Evolutionary conservation across 768 basidiomycete species (phyloP).

Genomic region (Psilocybe cyanescens): DNA sequence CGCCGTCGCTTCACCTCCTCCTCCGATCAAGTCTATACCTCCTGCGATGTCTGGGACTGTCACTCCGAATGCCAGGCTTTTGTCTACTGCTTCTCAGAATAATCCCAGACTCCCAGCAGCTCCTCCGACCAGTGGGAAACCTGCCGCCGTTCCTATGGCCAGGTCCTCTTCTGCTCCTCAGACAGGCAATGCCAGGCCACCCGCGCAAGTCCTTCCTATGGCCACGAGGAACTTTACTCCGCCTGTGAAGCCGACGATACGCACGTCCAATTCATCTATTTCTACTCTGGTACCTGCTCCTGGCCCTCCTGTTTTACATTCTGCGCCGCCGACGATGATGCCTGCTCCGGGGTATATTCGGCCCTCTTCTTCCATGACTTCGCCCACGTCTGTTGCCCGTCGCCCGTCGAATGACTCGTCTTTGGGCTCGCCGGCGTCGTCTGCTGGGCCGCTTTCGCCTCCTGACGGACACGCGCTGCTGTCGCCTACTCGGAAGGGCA

Average conservation of each 20-base stretch:
- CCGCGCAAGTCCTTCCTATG: conserved; percentile 14
- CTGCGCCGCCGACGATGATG: conserved; percentile 3
- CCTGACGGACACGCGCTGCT: conserved; percentile 38
- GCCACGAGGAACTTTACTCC: background rate
- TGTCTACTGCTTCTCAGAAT: background rate
- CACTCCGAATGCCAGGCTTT: background rate
- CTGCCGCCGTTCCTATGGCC: conserved; percentile 1
- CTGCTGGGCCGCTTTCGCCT: conserved; percentile 55
- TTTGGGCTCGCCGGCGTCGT: conserved; percentile 56
- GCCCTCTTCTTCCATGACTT: conserved; percentile 19
- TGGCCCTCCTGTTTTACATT: background rate
- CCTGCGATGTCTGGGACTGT: background rate
- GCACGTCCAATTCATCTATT: conserved; percentile 17
- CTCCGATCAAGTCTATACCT: background rate
- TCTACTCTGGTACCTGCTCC: conserved; percentile 12
- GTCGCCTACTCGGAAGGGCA: conserved; percentile 44
- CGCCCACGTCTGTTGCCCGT: conserved; percentile 34
- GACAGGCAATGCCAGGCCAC: conserved; percentile 9
- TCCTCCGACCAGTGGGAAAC: conserved; percentile 6
- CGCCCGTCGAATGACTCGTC: conserved; percentile 55
- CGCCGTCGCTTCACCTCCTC: background rate
- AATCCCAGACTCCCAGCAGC: background rate
- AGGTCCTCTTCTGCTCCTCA: conserved; percentile 3
- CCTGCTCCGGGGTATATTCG: conserved; percentile 10
- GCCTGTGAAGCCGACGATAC: conserved; percentile 14